Conservation (phyloP, 805 yeast genomes). For the Saccharomycodes ludwigii region DNA sequence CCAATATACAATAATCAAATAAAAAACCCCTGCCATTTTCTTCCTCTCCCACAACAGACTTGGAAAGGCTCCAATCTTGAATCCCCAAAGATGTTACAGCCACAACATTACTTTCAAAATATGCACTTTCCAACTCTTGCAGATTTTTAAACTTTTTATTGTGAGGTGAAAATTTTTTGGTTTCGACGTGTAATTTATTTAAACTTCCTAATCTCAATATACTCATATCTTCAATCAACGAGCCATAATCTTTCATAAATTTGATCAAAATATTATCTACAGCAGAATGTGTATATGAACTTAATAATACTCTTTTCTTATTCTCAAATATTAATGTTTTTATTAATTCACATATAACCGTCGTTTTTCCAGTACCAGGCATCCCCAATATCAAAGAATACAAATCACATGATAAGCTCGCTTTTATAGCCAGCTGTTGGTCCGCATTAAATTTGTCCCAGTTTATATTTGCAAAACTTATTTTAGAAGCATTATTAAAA, state of each 20-base stretch:
- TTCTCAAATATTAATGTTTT: conserved; percentile 38
- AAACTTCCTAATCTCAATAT: conserved; percentile 60
- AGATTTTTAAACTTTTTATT: conserved; percentile 27
- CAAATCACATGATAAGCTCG: conserved; percentile 53
- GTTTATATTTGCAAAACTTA: conserved; percentile 7
- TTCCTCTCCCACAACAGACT: conserved; percentile 10
- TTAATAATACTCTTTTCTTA: conserved; percentile 57
- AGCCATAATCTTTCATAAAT: too few relatives aligned
- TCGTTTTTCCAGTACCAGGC: conserved; percentile 98
- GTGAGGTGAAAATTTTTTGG: conserved; percentile 39
- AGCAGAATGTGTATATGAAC: conserved; percentile 91
- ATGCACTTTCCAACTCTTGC: conserved; percentile 34
- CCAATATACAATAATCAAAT: conserved; percentile 90
- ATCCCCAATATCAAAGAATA: conserved; percentile 80
- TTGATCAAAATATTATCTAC: conserved; percentile 86
- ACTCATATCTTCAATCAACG: conserved; percentile 34
- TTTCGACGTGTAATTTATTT: conserved; percentile 48
- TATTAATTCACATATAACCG: conserved; percentile 72
- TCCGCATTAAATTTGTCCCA: conserved; percentile 45
- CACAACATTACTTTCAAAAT: conserved; percentile 54
- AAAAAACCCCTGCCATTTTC: conserved; percentile 5
- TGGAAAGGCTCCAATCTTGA: conserved; percentile 43
- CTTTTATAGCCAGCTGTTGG: conserved; percentile 57
- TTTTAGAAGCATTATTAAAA: conserved; percentile 1
- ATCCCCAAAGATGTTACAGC: conserved; percentile 85